Evolutionary conservation across 177 flowering plant species (phyloP), one percentile per base, ranked within the genome.

Genomic region (Telopea speciosissima): DNA sequence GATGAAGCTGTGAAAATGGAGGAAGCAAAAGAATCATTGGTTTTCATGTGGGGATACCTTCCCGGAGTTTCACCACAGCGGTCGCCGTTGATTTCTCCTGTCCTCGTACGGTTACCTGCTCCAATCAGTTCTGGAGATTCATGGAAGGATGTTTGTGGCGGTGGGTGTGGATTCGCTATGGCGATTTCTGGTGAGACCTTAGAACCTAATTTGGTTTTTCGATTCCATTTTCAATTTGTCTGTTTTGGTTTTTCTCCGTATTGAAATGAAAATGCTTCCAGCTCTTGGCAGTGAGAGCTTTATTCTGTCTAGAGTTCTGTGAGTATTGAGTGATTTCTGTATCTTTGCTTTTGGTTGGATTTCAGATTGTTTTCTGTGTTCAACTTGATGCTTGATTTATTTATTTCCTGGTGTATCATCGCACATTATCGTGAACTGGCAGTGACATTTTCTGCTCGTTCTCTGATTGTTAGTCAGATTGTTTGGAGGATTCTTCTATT

Each of bases 121-220:
- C 62, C 88, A 12, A 63, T 44, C 26, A 66, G 49, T 7, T 76
- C 56, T 2, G 85, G 74, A 21, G 74, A 71, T 65, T 72, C 85
- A 0, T 93, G 97, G 97, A 85, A 68, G 73, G 97, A 91, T 74
- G 98, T 93, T n/a, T 91, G 94, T 61, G 88, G 94, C 24, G 99
- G 99, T 1, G 99, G 99, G 25, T 93, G 99, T 70, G 98, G 99
- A 1, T 95, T 91, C 66, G 97, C 98, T 24, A 76, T 93, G 83
- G 98, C 95, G 13, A 83, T 91, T 77, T 83, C 97, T 23, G 98
- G 99, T 95, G 61, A 42, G 49, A 26, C 70, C 19, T 62, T 68
- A 64, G 42, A 16, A 40, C 24, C 62, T 12, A 19, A 7, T 63
- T 45, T 28, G 36, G 58, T 14, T 44, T 60, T 17, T 12, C n/a